These are phyloP conservation scores for Bjerkandera adusta DNA, from an alignment of 1,284 basidiomycete genomes.

Conservation along the genomic window DNA sequence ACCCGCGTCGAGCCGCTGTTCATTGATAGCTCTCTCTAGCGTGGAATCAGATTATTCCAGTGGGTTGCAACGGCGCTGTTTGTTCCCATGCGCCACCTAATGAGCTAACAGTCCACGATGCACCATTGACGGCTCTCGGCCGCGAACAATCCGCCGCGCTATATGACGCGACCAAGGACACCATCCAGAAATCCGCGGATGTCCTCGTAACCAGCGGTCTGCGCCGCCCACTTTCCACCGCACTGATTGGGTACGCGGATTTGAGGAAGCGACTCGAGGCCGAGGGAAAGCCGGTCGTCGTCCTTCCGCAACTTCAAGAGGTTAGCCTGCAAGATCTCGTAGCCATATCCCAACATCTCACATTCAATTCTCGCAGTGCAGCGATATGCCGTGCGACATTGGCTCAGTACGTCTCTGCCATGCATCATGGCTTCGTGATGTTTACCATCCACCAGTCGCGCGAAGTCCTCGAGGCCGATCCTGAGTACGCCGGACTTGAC, in stretches of 20 bases:
- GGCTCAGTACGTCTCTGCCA: slow-evolving; percentile 25
- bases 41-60: too few relatives aligned
- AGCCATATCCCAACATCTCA: background rate
- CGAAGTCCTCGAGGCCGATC: slow-evolving; percentile 28
- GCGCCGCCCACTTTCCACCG: slow-evolving; percentile 33
- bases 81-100: background rate
- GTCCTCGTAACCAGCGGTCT: slow-evolving; percentile 33
- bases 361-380: slow-evolving; percentile 16
- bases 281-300: slow-evolving; percentile 27
- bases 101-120: slow-evolving; percentile 24
- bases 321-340: slow-evolving; percentile 12
- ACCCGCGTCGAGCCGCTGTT: too few relatives aligned
- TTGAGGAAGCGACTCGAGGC: slow-evolving; percentile 28
- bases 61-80: background rate
- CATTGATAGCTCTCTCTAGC: too few relatives aligned
- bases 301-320: slow-evolving; percentile 33
- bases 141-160: slow-evolving; percentile 32
- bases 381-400: slow-evolving; percentile 29
- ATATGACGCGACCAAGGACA: slow-evolving; percentile 29
- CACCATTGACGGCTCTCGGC: slow-evolving; percentile 26
- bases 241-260: slow-evolving; percentile 28
- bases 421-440: background rate
- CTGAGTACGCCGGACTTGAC: slow-evolving; percentile 32
- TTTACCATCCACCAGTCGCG: slow-evolving; percentile 19
- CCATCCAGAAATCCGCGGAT: slow-evolving; percentile 30